These are phyloP conservation scores for Lathyrus aphaca DNA, from an alignment of 306 rosid species.

Conservation along the genomic window DNA sequence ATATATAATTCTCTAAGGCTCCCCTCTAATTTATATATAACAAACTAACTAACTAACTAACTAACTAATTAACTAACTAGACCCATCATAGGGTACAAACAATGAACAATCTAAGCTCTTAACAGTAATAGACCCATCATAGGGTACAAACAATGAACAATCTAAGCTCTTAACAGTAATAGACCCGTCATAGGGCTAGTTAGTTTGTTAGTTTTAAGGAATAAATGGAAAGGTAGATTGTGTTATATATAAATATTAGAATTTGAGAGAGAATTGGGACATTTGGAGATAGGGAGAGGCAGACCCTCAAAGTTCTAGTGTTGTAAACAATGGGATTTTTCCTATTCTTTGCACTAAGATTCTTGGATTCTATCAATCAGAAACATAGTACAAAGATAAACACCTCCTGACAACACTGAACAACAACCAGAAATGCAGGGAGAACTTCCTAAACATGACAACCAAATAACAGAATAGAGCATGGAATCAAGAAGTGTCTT, in stretches of 20 bases:
- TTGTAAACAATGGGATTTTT: neutral
- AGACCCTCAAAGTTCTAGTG: neutral
- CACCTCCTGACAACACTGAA: slow-evolving; percentile 2
- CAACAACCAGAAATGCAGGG: neutral
- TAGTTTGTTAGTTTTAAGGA: neutral
- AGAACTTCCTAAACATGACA: neutral
- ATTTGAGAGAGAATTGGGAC: neutral
- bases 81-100: neutral
- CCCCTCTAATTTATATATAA: neutral
- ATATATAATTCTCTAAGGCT: neutral
- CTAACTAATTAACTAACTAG: neutral
- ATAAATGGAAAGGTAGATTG: neutral
- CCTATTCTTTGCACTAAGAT: no score
- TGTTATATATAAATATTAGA: neutral
- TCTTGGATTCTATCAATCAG: neutral
- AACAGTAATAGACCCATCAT: neutral
- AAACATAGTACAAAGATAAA: neutral
- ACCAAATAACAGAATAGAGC: neutral
- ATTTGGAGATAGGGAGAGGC: neutral
- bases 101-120: neutral
- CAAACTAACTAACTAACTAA: neutral
- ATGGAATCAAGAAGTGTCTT: neutral
- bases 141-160: neutral
- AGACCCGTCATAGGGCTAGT: neutral
- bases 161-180: neutral